A percentile compares a stretch with the other conserved stretches of the same genome.
These are phyloP conservation scores for Lobosporangium transversale DNA, from an alignment of 192 early-diverging fungal species.

Conservation along the genomic window DNA sequence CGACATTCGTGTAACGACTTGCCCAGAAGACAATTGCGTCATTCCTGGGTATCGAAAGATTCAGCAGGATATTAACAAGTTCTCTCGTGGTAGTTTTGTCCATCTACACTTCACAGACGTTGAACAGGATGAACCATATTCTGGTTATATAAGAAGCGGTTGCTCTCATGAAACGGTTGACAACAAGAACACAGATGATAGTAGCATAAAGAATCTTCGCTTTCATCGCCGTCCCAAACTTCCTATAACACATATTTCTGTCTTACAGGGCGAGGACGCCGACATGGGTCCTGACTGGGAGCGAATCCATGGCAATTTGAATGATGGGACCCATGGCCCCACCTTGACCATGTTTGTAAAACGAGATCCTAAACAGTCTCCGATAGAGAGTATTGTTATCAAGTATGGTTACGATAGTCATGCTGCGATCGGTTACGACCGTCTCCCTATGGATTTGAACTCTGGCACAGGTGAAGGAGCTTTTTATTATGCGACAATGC, in stretches of 20 bases:
- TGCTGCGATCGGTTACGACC: slow-evolving; percentile 52
- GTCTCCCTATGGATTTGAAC: slow-evolving; percentile 54
- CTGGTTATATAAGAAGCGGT: not conserved
- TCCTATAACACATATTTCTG: slow-evolving; percentile 38
- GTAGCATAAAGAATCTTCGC: no score
- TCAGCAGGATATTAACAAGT: slow-evolving; percentile 39
- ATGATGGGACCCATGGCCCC: slow-evolving; percentile 40
- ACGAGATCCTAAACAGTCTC: slow-evolving; percentile 22
- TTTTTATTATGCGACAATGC: no score
- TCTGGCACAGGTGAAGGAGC: slow-evolving; percentile 36
- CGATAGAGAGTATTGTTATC: slow-evolving; percentile 54
- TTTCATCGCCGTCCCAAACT: not conserved
- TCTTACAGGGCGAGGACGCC: slow-evolving; percentile 27
- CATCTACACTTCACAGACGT: slow-evolving; percentile 39
- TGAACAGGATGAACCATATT: not conserved
- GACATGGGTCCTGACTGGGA: slow-evolving; percentile 41
- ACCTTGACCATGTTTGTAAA: slow-evolving; percentile 45
- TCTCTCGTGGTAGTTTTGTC: slow-evolving; percentile 42
- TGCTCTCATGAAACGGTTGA: slow-evolving; percentile 4
- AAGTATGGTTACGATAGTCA: slow-evolving; percentile 54
- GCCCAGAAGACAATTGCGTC: slow-evolving; percentile 30
- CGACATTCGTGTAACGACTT: slow-evolving; percentile 34
- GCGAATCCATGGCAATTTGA: slow-evolving; percentile 37
- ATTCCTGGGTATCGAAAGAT: slow-evolving; percentile 43
- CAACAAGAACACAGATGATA: not conserved